Percentiles rank a stretch among this genome's conserved stretches.
phyloP scores from a whole-genome alignment of 305 asterid genomes.

The Fraxinus sp. region DNA sequence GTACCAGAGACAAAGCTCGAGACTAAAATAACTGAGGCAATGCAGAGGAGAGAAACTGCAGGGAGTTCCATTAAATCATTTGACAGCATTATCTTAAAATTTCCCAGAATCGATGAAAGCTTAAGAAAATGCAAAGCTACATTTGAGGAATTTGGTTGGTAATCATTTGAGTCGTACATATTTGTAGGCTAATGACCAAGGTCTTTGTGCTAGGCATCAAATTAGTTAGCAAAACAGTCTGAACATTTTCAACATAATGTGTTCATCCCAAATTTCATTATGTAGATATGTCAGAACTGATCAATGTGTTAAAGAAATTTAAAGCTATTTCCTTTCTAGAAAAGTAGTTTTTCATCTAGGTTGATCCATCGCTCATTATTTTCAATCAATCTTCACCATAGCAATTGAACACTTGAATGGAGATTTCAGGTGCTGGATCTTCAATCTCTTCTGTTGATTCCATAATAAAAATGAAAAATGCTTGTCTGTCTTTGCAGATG shows the following conservation, averaged over 20 bases:
- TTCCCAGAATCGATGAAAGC: constrained; percentile 74
- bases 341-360: neutral
- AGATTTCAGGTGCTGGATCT: neutral
- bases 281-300: neutral
- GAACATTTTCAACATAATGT: neutral
- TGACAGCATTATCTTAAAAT: constrained; percentile 63
- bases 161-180: neutral
- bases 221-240: neutral
- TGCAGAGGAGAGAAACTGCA: constrained; percentile 57
- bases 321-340: neutral
- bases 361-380: neutral
- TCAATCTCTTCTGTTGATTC: neutral
- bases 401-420: neutral
- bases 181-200: neutral
- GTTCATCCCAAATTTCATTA: neutral
- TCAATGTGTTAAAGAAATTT: neutral
- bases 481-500: constrained; percentile 39
- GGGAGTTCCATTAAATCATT: constrained; percentile 69
- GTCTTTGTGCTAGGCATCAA: neutral
- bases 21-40: constrained; percentile 60
- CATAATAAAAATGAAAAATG: neutral
- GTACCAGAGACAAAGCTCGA: constrained; percentile 66
- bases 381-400: neutral
- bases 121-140: constrained; percentile 62
- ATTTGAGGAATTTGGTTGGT: constrained; percentile 64